These are phyloP conservation scores for Fonsecaea pugnacius DNA, from an alignment of 2,329 filamentous ascomycete genomes.

Conservation along the genomic window DNA sequence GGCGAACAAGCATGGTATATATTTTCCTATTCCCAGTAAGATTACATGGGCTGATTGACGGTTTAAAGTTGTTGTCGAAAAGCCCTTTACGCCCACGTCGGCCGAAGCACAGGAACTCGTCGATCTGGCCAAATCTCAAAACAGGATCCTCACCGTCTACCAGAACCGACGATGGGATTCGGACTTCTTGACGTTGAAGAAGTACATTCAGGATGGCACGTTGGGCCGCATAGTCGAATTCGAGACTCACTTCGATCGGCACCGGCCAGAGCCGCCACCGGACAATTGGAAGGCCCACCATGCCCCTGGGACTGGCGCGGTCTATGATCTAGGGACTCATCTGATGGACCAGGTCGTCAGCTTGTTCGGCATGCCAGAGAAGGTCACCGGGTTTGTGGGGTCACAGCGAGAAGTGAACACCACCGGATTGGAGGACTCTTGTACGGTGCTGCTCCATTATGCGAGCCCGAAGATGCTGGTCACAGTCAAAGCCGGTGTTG, in stretches of 20 bases:
- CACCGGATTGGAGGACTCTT: constrained; percentile 54
- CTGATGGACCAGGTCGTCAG: constrained; percentile 74
- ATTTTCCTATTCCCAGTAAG: background rate
- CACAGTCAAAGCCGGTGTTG: constrained; percentile 69
- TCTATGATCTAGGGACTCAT: constrained; percentile 78
- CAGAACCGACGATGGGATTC: constrained; percentile 78
- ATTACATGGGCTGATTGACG: background rate
- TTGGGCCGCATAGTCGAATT: constrained; percentile 77
- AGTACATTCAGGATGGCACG: constrained; percentile 62
- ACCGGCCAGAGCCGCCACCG: constrained; percentile 62
- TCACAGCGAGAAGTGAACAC: constrained; percentile 66
- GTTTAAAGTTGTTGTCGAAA: constrained; percentile 70
- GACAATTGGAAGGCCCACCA: constrained; percentile 70
- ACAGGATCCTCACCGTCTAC: constrained; percentile 67
- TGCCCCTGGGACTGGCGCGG: constrained; percentile 67
- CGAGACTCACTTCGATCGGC: constrained; percentile 79
- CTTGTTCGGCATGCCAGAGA: constrained; percentile 70
- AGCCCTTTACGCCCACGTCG: constrained; percentile 76
- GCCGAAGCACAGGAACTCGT: constrained; percentile 69
- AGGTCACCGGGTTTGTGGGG: constrained; percentile 70
- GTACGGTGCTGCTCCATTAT: constrained; percentile 70
- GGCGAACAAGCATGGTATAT: constrained; percentile 32
- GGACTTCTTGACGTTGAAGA: constrained; percentile 72
- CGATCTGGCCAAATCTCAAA: constrained; percentile 56
- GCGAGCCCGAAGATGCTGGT: constrained; percentile 57